phyloP scores from a whole-genome alignment of 306 rosid genomes.

The Glycine tomentella region DNA sequence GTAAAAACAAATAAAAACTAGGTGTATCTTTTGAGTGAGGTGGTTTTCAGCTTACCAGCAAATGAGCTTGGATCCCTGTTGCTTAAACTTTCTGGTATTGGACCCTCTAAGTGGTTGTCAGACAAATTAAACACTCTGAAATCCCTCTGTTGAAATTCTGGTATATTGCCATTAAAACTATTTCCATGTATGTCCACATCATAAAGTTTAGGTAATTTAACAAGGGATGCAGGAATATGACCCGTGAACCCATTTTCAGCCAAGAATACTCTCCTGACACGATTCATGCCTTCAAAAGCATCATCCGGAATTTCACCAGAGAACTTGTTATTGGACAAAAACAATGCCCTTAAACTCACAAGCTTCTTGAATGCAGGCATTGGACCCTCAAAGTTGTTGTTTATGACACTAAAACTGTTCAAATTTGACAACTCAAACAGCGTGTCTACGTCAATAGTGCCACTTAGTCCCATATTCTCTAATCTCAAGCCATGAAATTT shows the following conservation, averaged over 20 bases:
- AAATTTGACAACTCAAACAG: slow-evolving; percentile 51
- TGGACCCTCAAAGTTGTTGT: slow-evolving; percentile 65
- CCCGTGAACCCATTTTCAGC: slow-evolving; percentile 64
- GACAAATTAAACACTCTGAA: slow-evolving; percentile 62
- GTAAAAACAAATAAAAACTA: slow-evolving; percentile 5
- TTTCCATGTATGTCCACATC: slow-evolving; percentile 72
- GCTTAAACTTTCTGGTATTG: slow-evolving; percentile 57
- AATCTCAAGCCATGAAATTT: slow-evolving; percentile 52
- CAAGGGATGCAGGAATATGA: slow-evolving; percentile 68
- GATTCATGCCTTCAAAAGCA: slow-evolving; percentile 64
- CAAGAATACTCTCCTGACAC: slow-evolving; percentile 63
- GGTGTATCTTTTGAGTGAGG: not conserved
- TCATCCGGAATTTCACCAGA: slow-evolving; percentile 61
- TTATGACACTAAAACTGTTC: slow-evolving; percentile 62
- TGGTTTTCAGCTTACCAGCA: slow-evolving; percentile 54
- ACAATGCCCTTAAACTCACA: slow-evolving; percentile 54
- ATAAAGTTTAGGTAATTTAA: slow-evolving; percentile 56
- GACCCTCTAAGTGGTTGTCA: slow-evolving; percentile 65
- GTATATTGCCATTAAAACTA: slow-evolving; percentile 65
- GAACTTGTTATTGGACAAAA: slow-evolving; percentile 62
- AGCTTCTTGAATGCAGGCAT: slow-evolving; percentile 65
- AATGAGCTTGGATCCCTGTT: slow-evolving; percentile 41
- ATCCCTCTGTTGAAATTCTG: slow-evolving; percentile 53
- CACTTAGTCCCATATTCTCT: slow-evolving; percentile 69
- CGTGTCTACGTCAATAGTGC: slow-evolving; percentile 56